Conservation (phyloP, 495 filamentous ascomycete species). For the Talaromyces nanjingensis region DNA sequence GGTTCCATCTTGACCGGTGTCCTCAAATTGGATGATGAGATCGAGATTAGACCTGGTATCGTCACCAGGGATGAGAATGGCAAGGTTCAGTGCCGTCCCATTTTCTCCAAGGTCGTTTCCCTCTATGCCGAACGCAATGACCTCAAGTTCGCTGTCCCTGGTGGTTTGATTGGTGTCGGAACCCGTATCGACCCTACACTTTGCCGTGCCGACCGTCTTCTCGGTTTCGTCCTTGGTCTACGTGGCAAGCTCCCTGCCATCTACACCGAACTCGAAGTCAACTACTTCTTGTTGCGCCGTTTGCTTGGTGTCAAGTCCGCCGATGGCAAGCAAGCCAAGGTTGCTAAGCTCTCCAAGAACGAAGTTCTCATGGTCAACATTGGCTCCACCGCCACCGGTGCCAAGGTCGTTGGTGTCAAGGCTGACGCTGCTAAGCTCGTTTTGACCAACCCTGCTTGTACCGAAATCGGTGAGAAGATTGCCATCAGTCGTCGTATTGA, state of each 20-base stretch:
- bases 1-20: constrained; percentile 94
- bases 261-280: constrained; percentile 96
- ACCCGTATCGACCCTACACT: constrained; percentile 95
- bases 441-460: constrained; percentile 85
- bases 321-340: constrained; percentile 98
- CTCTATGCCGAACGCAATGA: constrained; percentile 98
- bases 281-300: constrained; percentile 93
- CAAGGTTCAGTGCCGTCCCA: constrained; percentile 89
- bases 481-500: constrained; percentile 93
- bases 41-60: constrained; percentile 95
- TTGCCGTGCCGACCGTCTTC: constrained; percentile 95
- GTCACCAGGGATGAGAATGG: constrained; percentile 90
- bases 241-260: constrained; percentile 87
- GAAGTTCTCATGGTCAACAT: constrained; percentile 99
- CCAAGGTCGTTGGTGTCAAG: constrained; percentile 92
- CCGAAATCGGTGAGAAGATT: constrained; percentile 94
- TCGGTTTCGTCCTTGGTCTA: constrained; percentile 94
- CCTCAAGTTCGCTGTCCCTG: constrained; percentile 93
- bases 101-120: constrained; percentile 89
- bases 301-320: constrained; percentile 95
- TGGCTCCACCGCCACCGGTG: constrained; percentile 90
- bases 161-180: constrained; percentile 94
- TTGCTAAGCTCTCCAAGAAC: constrained; percentile 93
- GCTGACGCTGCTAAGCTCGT: constrained; percentile 90
- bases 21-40: constrained; percentile 91